These are phyloP conservation scores for Candida sp. DNA, from an alignment of 1,139 yeast genomes.

Conservation along the genomic window DNA sequence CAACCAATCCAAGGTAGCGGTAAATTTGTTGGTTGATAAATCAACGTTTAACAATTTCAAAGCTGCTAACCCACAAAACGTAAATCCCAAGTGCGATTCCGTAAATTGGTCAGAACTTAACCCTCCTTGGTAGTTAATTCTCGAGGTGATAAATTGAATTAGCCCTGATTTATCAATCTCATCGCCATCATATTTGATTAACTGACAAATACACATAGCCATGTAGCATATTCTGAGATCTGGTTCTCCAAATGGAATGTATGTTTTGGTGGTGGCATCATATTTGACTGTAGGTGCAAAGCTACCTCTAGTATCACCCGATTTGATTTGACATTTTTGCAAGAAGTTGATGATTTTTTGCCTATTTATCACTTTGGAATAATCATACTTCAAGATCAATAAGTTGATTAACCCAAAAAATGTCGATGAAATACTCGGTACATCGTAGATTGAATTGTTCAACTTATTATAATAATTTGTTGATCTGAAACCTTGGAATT, in stretches of 20 bases:
- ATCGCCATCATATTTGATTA: conserved; percentile 42
- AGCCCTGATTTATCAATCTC: conserved; percentile 45
- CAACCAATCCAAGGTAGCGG: conserved; percentile 52
- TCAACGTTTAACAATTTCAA: conserved; percentile 41
- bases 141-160: conserved; percentile 34
- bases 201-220: conserved; percentile 59
- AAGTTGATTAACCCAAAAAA: conserved; percentile 59
- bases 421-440: conserved; percentile 66
- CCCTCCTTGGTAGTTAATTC: conserved; percentile 67
- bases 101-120: conserved; percentile 30
- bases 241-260: conserved; percentile 49
- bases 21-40: conserved; percentile 17
- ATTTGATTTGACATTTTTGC: conserved; percentile 46
- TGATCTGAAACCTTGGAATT: conserved; percentile 49
- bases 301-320: conserved; percentile 58
- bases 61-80: conserved; percentile 80
- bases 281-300: conserved; percentile 32
- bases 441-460: conserved; percentile 37
- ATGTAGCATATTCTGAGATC: conserved; percentile 77
- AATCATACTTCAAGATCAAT: conserved; percentile 42
- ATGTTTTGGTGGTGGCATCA: conserved; percentile 15
- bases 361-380: conserved; percentile 34
- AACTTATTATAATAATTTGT: conserved; percentile 37
- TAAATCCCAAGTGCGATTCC: conserved; percentile 87
- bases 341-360: conserved; percentile 49